phyloP scores from a whole-genome alignment of 2,329 filamentous ascomycete genomes.

The Colletotrichum aenigma region DNA sequence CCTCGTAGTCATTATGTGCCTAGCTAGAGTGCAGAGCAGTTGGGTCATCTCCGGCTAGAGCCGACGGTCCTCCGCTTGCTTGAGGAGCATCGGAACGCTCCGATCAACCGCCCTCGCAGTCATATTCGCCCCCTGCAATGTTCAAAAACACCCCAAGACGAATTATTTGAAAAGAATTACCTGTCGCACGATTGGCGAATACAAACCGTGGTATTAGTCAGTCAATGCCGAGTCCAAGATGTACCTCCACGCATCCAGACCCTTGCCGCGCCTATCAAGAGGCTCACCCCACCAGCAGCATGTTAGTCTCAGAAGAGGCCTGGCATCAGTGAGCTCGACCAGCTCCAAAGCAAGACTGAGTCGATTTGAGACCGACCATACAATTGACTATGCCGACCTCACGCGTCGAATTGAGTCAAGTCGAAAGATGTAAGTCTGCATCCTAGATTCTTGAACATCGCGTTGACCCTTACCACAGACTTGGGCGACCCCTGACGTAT shows the following conservation, averaged over 20 bases:
- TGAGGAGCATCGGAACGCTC: background rate
- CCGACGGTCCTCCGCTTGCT: background rate
- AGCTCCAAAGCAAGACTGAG: background rate
- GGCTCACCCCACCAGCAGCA: background rate
- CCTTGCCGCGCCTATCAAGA: background rate
- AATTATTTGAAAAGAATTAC: background rate
- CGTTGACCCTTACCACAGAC: background rate
- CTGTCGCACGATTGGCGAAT: background rate
- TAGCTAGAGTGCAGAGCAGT: background rate
- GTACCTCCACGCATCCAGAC: background rate
- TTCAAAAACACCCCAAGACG: background rate
- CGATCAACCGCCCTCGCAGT: background rate
- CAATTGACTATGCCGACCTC: background rate
- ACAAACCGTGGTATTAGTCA: background rate
- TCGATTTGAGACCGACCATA: background rate
- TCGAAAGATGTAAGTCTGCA: background rate
- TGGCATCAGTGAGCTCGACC: background rate
- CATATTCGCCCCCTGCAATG: background rate
- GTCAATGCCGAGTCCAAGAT: background rate
- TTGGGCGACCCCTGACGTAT: constrained; percentile 8
- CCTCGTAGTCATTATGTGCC: background rate
- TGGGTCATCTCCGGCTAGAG: background rate
- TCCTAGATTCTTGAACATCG: background rate
- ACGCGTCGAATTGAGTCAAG: background rate
- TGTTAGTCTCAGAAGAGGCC: background rate